Conservation (phyloP, 257 asterid species). For the Nyctanthes arbortristis region DNA sequence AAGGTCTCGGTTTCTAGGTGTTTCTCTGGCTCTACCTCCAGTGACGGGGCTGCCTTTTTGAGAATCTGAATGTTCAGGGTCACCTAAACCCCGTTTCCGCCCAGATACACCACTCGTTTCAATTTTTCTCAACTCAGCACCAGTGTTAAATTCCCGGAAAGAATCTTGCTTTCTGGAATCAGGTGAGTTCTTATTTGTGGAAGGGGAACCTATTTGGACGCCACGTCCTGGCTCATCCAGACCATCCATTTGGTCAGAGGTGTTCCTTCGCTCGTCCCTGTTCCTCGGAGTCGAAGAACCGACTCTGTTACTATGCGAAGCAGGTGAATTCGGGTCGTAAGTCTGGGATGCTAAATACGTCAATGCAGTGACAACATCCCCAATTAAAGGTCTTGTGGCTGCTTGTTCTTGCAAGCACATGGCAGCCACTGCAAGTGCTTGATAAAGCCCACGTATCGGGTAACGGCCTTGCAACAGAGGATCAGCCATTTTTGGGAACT, state of each 20-base stretch:
- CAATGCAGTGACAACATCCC: constrained; percentile 88
- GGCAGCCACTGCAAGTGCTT: constrained; percentile 93
- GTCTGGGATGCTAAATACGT: constrained; percentile 75
- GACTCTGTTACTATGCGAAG: constrained; percentile 41
- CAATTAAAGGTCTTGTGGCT: constrained; percentile 80
- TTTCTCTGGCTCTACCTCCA: constrained; percentile 47
- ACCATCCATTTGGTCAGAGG: constrained; percentile 51
- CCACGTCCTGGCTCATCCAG: constrained; percentile 44
- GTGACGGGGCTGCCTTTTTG: constrained; percentile 46
- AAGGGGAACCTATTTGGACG: constrained; percentile 52
- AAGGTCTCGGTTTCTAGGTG: constrained; percentile 46
- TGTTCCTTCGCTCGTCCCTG: constrained; percentile 56
- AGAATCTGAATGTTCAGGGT: constrained; percentile 40
- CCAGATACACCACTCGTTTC: constrained; percentile 48
- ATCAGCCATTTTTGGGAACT: constrained; percentile 89
- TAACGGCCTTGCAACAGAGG: constrained; percentile 82
- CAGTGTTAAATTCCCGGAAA: constrained; percentile 31
- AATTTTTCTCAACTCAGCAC: constrained; percentile 42
- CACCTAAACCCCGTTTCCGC: constrained; percentile 47
- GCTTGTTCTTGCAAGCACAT: constrained; percentile 99
- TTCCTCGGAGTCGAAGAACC: constrained; percentile 72
- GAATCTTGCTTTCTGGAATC: constrained; percentile 47
- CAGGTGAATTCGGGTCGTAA: constrained; percentile 60
- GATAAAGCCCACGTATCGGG: constrained; percentile 88
- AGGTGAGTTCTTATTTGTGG: constrained; percentile 49